A percentile compares a stretch with the other conserved stretches of the same genome.
phyloP scores from a whole-genome alignment of 352 stramenopile species.

The Globisporangium spiculum region DNA sequence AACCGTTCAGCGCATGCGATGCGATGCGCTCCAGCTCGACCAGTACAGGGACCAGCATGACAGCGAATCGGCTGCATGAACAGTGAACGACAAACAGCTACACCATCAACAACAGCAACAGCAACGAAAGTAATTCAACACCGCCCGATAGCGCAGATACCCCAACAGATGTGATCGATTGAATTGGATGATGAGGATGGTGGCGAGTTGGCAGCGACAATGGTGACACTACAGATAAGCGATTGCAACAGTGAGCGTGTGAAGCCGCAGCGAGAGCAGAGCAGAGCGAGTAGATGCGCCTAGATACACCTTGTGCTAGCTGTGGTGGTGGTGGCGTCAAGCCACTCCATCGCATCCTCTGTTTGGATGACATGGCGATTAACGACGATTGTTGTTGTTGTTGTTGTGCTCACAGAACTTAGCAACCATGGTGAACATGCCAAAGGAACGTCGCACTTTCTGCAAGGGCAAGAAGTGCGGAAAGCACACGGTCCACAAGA shows the following conservation, averaged over 20 bases:
- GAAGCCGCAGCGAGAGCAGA: background rate
- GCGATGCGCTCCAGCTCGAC: background rate
- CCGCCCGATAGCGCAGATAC: background rate
- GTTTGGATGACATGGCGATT: background rate
- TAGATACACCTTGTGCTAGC: background rate
- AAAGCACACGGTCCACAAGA: constrained; percentile 99
- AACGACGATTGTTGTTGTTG: constrained; percentile 9
- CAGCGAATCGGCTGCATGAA: background rate
- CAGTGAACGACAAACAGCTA: background rate
- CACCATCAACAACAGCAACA: background rate
- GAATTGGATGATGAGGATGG: background rate
- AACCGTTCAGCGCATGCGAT: background rate
- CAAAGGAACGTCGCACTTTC: constrained; percentile 99
- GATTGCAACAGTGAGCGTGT: background rate
- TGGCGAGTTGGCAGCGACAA: background rate
- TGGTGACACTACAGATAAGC: background rate
- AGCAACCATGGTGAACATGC: constrained; percentile 99
- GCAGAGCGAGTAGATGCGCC: constrained; percentile 1
- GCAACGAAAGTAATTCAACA: background rate
- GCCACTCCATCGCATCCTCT: background rate
- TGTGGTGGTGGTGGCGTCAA: background rate
- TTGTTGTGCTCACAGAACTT: constrained; percentile 37
- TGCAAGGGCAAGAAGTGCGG: constrained; percentile 99
- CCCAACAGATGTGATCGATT: background rate
- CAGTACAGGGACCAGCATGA: background rate